Evolutionary conservation across 2,329 filamentous ascomycete species (phyloP), one percentile per base, ranked within the genome.

Genomic region (Alternaria alternata): DNA sequence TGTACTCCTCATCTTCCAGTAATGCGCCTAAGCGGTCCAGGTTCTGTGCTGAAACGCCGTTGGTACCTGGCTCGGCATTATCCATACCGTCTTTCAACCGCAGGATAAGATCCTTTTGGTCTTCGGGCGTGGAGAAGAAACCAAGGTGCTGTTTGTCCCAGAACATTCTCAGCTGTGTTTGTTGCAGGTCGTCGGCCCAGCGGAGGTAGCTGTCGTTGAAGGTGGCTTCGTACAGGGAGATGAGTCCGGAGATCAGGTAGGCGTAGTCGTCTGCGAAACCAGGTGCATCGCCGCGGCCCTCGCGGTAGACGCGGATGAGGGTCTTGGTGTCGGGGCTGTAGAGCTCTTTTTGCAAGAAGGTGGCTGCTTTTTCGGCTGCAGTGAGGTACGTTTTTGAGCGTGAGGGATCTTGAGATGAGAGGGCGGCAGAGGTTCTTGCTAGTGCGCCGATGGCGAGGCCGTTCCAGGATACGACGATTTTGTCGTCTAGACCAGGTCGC

Each of bases 61-160:
- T 99, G 52, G 92, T 91, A 0, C 93, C 95, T 0, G 95, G 95
- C 61, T 95, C 90, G 1, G 93, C 90, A 5, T 92, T 92, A 78
- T 99, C 95, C 86, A 97, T 97, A 65, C 93, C 95, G 64, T 96
- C 93, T 80, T 99, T 99, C 51, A 97, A 86, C 24, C 94, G 90
- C 61, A 98, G 87, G 60, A 97, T 89, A 28, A 90, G 86, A 70
- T 93, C 88, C 0, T 88, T 82, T 9, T 89, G 88, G 42, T 84
- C 79, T 12, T 82, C 80, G 5, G 85, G 81, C 1, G 91, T 93
- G 5, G 88, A 89, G 81, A 91, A 95, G 83, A 94, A 95, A 32
- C 86, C 92, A 60, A 80, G 67, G 60, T 79, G 64, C 69, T 79
- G 79, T 4, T 81, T 75, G 68, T 97, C 93, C 80, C 92, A 92